Evolutionary conservation across 73 alveolate genomes (phyloP), one percentile per base, ranked within the genome.

Genomic region (Stentor coeruleus): DNA sequence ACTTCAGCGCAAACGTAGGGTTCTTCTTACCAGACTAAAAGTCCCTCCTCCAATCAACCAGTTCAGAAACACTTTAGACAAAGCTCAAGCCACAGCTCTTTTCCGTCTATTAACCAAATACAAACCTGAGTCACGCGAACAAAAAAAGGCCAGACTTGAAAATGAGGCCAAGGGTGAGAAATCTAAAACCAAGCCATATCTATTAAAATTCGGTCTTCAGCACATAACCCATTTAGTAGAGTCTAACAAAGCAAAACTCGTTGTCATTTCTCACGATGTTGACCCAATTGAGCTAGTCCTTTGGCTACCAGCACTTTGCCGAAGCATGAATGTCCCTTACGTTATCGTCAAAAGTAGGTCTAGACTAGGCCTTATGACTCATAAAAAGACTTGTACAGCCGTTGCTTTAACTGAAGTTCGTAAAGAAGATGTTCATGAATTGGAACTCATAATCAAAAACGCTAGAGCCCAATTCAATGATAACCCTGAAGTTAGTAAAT

Each of bases 401-500:
- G 95, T 96, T 55, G 99, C 99, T 59, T 85, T 96, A 60, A 96
- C 99, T 72, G 99, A 96, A n/a, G n/a, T n/a, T n/a, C n/a, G n/a
- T n/a, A n/a, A n/a, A n/a, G n/a, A n/a, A n/a, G n/a, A n/a, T n/a
- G n/a, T n/a, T n/a, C n/a, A n/a, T n/a, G n/a, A n/a, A n/a, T n/a
- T n/a, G n/a, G n/a, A n/a, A n/a, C n/a, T n/a, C n/a, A n/a, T n/a
- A n/a, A n/a, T n/a, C n/a, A n/a, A n/a, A n/a, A n/a, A n/a, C n/a
- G n/a, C n/a, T n/a, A n/a, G n/a, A n/a, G n/a, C n/a, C n/a, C n/a
- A n/a, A n/a, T n/a, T n/a, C n/a, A n/a, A n/a, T n/a, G n/a, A n/a
- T n/a, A n/a, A n/a, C n/a, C n/a, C n/a, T n/a, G n/a, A n/a, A n/a
- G n/a, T n/a, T n/a, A n/a, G n/a, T n/a, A n/a, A n/a, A n/a, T n/a